Percentiles rank a stretch among this genome's conserved stretches.
These are phyloP conservation scores for Aspergillus sp. DNA, from an alignment of 2,329 filamentous ascomycete genomes.

Conservation along the genomic window DNA sequence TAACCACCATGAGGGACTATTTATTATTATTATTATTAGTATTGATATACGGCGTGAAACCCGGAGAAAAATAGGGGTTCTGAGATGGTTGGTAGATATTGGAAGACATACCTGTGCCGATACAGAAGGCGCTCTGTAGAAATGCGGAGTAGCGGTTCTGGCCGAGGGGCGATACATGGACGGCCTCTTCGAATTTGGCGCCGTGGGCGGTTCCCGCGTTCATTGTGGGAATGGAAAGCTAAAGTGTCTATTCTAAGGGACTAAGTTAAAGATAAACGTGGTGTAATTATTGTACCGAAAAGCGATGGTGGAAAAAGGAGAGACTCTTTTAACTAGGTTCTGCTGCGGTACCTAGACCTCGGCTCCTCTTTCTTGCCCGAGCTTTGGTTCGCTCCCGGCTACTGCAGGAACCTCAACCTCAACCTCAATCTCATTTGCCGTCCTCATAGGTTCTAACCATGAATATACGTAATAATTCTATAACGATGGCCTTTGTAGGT, in stretches of 20 bases:
- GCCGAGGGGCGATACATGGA: conserved; percentile 35
- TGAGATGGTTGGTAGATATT: not conserved
- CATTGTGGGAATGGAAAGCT: conserved; percentile 1
- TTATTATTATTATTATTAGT: conserved; percentile 8
- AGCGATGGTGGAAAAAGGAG: not conserved
- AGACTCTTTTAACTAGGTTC: not conserved
- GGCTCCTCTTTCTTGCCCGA: conserved; percentile 4
- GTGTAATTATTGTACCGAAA: not conserved
- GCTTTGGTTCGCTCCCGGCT: conserved; percentile 1
- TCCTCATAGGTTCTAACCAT: not conserved
- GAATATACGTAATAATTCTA: not conserved
- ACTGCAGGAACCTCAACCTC: not conserved
- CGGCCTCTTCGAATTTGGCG: conserved; percentile 38
- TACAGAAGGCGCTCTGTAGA: conserved; percentile 62
- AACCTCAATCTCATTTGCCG: not conserved
- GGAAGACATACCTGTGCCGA: conserved; percentile 57
- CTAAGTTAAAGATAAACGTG: not conserved
- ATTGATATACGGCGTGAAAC: not conserved
- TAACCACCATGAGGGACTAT: conserved; percentile 71
- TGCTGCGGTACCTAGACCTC: not conserved
- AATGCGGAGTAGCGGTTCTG: conserved; percentile 59
- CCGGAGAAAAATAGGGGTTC: too few species aligned
- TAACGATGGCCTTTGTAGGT: not conserved
- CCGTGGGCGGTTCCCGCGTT: conserved; percentile 19
- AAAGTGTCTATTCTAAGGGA: not conserved